Conservation (phyloP, 768 basidiomycete genomes). For the Auriculariales sp. region DNA sequence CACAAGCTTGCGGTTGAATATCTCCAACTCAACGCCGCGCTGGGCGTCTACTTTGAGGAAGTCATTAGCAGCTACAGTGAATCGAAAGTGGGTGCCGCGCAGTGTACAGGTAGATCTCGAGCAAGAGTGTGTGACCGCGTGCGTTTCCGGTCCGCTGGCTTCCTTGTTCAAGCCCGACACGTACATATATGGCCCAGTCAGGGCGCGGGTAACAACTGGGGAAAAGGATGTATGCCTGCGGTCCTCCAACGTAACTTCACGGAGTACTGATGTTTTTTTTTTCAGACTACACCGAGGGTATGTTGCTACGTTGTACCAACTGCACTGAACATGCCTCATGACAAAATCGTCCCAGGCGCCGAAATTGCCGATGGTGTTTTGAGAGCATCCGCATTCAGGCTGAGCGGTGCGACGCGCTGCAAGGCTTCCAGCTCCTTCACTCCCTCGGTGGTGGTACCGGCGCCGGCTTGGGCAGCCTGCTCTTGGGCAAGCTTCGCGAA, state of each 20-base stretch:
- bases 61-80: slow-evolving; percentile 22
- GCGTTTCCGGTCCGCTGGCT: slow-evolving; percentile 47
- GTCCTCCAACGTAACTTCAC: neutral
- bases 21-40: too few relatives aligned
- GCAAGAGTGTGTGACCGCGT: slow-evolving; percentile 71
- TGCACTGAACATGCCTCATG: neutral
- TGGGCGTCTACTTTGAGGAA: slow-evolving; percentile 72
- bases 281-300: slow-evolving; percentile 4
- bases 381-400: slow-evolving; percentile 24
- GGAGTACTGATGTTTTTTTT: too few relatives aligned
- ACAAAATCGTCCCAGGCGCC: slow-evolving; percentile 48
- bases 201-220: slow-evolving; percentile 6
- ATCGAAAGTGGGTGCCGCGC: slow-evolving; percentile 87
- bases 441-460: slow-evolving; percentile 23
- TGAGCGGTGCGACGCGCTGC: slow-evolving; percentile 20
- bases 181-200: neutral
- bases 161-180: slow-evolving; percentile 67
- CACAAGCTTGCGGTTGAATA: slow-evolving; percentile 58
- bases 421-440: slow-evolving; percentile 22
- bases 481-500: slow-evolving; percentile 17
- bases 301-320: neutral
- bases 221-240: slow-evolving; percentile 2
- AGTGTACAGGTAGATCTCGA: slow-evolving; percentile 87
- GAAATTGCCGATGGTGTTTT: slow-evolving; percentile 80
- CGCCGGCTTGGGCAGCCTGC: slow-evolving; percentile 16